A percentile compares a stretch with the other conserved stretches of the same genome.
Conservation (phyloP, 352 stramenopile species). For the Globisporangium camurandrum region DNA sequence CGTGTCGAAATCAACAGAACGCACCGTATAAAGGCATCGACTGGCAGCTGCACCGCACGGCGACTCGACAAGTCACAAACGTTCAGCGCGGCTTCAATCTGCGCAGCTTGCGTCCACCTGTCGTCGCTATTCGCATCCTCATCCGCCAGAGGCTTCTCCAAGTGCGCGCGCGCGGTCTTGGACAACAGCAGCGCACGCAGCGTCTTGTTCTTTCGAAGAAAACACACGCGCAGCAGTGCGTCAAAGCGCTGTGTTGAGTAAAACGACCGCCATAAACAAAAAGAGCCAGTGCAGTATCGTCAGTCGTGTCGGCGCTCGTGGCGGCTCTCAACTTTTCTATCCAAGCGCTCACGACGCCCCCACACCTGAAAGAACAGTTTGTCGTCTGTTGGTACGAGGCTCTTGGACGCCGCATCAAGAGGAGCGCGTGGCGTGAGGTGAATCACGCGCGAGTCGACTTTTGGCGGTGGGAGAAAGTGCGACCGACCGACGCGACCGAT, state of each 20-base stretch:
- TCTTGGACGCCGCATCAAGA: slow-evolving; percentile 1
- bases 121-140: slow-evolving; percentile 22
- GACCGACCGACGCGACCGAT: slow-evolving; percentile 48
- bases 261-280: too few relatives aligned
- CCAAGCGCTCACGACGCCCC: not conserved
- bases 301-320: too few relatives aligned
- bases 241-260: slow-evolving; percentile 74
- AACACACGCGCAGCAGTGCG: slow-evolving; percentile 61
- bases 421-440: slow-evolving; percentile 45
- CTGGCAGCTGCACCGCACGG: slow-evolving; percentile 57
- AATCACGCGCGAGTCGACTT: slow-evolving; percentile 80
- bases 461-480: slow-evolving; percentile 71
- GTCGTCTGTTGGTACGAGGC: slow-evolving; percentile 17
- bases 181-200: slow-evolving; percentile 60
- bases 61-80: slow-evolving; percentile 34
- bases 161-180: slow-evolving; percentile 41
- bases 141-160: slow-evolving; percentile 8
- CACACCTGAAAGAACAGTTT: slow-evolving; percentile 45
- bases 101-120: too few relatives aligned
- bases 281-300: too few relatives aligned
- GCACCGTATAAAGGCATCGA: slow-evolving; percentile 46
- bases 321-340: too few relatives aligned
- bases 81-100: slow-evolving; percentile 41
- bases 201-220: slow-evolving; percentile 85
- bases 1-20: not conserved